Evolutionary conservation across 345 rosid species (phyloP).

Genomic region (Geranium brycei): DNA sequence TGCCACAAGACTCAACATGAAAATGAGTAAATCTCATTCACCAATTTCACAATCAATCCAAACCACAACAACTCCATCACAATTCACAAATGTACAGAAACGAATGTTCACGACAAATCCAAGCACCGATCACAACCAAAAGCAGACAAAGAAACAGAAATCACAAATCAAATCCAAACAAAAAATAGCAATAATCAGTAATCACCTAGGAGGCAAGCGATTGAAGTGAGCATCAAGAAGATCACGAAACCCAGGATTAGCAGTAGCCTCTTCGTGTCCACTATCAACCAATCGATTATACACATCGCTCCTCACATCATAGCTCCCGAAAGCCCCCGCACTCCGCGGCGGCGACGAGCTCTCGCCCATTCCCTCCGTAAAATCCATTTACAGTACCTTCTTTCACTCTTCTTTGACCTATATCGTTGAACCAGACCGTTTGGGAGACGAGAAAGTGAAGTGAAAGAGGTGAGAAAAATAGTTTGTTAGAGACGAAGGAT

Average conservation of each 20-base stretch:
- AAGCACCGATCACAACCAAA: not conserved
- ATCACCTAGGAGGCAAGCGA: conserved; percentile 58
- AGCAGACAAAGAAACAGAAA: no score
- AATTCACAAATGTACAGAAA: no score
- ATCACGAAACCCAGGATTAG: conserved; percentile 44
- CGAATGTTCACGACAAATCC: not conserved
- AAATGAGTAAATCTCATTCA: not conserved
- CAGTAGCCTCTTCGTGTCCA: conserved; percentile 33
- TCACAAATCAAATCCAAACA: no score
- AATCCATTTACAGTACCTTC: conserved; percentile 37
- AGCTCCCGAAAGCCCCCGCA: conserved; percentile 28
- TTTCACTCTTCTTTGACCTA: not conserved
- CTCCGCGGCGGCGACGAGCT: conserved; percentile 70
- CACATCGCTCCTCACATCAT: conserved; percentile 41
- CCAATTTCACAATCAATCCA: not conserved
- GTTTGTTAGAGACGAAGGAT: conserved; percentile 17
- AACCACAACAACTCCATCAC: not conserved
- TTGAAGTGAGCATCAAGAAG: conserved; percentile 48
- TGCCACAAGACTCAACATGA: no score
- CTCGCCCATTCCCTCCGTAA: conserved; percentile 62
- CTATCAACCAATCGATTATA: conserved; percentile 40
- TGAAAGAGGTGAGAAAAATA: conserved; percentile 2
- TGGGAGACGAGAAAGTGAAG: conserved; percentile 1
- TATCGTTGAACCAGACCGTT: not conserved
- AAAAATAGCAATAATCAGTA: not conserved